Percentiles rank a stretch among this genome's conserved stretches.
phyloP scores from a whole-genome alignment of 1,284 basidiomycete genomes.

The Exsudoporus floridanus region DNA sequence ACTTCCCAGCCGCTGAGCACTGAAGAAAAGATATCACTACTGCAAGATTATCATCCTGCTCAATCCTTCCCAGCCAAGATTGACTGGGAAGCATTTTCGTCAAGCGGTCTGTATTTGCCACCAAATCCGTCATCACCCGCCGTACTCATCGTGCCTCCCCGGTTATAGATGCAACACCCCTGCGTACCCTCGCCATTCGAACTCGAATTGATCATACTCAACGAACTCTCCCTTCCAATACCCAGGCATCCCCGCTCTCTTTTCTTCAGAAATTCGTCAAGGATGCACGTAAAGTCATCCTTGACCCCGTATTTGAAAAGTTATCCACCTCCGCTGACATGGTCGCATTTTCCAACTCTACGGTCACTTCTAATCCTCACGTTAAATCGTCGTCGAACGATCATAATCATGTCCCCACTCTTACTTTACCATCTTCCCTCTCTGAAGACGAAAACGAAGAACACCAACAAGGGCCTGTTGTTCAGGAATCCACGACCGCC shows the following conservation, averaged over 20 bases:
- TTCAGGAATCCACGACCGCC: slow-evolving; percentile 19
- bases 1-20: slow-evolving; percentile 3
- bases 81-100: slow-evolving; percentile 35
- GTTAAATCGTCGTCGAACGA: slow-evolving; percentile 27
- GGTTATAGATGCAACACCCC: slow-evolving; percentile 41
- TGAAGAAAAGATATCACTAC: slow-evolving; percentile 29
- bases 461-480: slow-evolving; percentile 34
- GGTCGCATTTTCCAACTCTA: slow-evolving; percentile 27
- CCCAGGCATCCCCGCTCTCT: slow-evolving; percentile 51
- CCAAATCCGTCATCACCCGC: not conserved
- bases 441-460: slow-evolving; percentile 42
- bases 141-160: slow-evolving; percentile 6
- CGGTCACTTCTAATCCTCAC: slow-evolving; percentile 31
- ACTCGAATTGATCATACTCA: slow-evolving; percentile 39
- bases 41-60: slow-evolving; percentile 40
- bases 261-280: slow-evolving; percentile 62
- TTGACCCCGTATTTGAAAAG: slow-evolving; percentile 58
- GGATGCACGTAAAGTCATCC: slow-evolving; percentile 47
- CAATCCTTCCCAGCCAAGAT: slow-evolving; percentile 28
- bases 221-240: slow-evolving; percentile 38
- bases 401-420: slow-evolving; percentile 17
- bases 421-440: slow-evolving; percentile 32
- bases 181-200: slow-evolving; percentile 45
- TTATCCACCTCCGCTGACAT: slow-evolving; percentile 32
- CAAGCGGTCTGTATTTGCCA: slow-evolving; percentile 27